Conservation (phyloP, 345 rosid species). For the Kandelia obovata region DNA sequence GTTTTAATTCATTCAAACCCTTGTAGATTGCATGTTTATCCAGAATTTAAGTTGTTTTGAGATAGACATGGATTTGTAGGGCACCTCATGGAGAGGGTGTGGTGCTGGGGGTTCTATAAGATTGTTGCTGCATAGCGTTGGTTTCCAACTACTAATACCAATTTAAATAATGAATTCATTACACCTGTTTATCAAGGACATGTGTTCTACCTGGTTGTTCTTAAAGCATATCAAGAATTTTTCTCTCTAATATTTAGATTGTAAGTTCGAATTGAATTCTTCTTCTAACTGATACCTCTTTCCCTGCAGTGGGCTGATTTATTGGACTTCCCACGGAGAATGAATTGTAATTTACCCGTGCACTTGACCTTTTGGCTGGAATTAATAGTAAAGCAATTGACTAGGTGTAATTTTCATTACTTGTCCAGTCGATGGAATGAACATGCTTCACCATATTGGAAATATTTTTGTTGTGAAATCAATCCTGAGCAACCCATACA, state of each 20-base stretch:
- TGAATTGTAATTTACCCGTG: not conserved
- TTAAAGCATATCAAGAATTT: not conserved
- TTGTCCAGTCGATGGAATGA: not conserved
- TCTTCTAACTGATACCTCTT: not conserved
- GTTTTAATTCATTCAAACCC: not conserved
- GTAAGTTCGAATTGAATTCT: not conserved
- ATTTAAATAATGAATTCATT: no score
- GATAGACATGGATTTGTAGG: no score
- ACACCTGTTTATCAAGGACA: no score
- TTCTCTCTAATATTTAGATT: not conserved
- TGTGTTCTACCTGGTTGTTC: not conserved
- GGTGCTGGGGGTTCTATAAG: no score
- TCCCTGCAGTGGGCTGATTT: conserved; percentile 5
- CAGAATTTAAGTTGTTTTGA: no score
- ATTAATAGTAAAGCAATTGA: not conserved
- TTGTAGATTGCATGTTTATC: no score
- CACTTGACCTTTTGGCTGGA: not conserved
- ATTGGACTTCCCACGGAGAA: conserved; percentile 5
- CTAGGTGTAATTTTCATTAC: not conserved
- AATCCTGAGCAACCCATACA: not conserved
- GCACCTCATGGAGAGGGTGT: no score
- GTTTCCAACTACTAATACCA: no score
- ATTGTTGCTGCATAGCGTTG: no score
- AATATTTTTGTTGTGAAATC: not conserved
- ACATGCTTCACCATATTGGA: not conserved